A percentile compares a stretch with the other conserved stretches of the same genome.
Conservation (phyloP, 2,329 filamentous ascomycete species). For the Capronia epimyces region DNA sequence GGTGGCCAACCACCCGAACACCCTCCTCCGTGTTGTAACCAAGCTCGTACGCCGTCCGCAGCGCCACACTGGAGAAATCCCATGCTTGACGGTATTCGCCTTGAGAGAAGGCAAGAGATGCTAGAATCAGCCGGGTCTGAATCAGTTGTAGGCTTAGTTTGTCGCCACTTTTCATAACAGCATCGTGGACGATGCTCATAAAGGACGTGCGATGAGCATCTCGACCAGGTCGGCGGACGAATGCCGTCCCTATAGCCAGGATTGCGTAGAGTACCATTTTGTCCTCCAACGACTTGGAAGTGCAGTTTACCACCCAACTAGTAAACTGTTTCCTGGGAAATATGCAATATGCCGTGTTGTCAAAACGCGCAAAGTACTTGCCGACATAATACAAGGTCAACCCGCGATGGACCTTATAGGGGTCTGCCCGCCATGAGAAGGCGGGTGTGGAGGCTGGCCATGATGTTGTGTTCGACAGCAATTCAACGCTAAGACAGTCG, state of each 20-base stretch:
- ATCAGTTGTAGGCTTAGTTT: constrained; percentile 58
- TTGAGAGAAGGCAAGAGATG: constrained; percentile 60
- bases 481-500: constrained; percentile 4
- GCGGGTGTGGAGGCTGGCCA: constrained; percentile 4
- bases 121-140: constrained; percentile 62
- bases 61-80: constrained; percentile 59
- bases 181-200: constrained; percentile 54
- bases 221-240: constrained; percentile 43
- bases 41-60: constrained; percentile 55
- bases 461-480: constrained; percentile 1
- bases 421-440: constrained; percentile 49
- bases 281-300: constrained; percentile 50
- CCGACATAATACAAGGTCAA: constrained; percentile 50
- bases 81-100: constrained; percentile 56
- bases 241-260: constrained; percentile 53
- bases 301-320: constrained; percentile 48
- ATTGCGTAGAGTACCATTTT: constrained; percentile 58
- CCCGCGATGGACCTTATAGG: constrained; percentile 47
- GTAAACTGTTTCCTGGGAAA: constrained; percentile 52
- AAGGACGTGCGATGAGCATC: constrained; percentile 45
- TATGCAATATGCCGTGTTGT: constrained; percentile 51
- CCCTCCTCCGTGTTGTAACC: constrained; percentile 60
- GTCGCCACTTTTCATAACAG: constrained; percentile 48
- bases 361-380: constrained; percentile 54
- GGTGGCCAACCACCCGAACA: constrained; percentile 44